Evolutionary conservation across 345 rosid species (phyloP).

Genomic region (Sisymbrium irio): DNA sequence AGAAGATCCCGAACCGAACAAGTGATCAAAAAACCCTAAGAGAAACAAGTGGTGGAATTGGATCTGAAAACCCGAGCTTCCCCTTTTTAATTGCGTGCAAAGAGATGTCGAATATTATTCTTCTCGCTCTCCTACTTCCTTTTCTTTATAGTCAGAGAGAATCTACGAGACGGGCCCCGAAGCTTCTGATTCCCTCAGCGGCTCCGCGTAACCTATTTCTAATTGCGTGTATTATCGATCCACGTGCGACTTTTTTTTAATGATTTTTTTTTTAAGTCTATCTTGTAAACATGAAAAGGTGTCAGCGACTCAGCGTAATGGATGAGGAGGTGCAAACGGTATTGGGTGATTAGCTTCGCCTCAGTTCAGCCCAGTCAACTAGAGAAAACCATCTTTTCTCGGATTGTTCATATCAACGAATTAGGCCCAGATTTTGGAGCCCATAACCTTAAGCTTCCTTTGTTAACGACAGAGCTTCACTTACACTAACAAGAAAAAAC

Average conservation of each 20-base stretch:
- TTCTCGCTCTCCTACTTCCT: not conserved
- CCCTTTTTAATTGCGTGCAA: not conserved
- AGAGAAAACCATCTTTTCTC: not conserved
- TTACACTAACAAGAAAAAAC: not conserved
- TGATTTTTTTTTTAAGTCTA: too few relatives aligned
- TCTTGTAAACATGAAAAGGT: too few relatives aligned
- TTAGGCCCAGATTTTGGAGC: not conserved
- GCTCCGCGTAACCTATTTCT: not conserved
- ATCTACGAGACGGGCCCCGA: constrained; percentile 1
- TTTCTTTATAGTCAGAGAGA: constrained; percentile 18
- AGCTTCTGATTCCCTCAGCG: constrained; percentile 1
- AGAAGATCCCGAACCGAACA: not conserved
- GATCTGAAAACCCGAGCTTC: constrained; percentile 1
- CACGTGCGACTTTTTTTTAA: not conserved
- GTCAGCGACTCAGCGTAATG: too few relatives aligned
- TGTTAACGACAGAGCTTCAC: not conserved
- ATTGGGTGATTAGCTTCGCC: too few relatives aligned
- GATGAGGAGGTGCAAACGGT: too few relatives aligned
- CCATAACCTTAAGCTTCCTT: not conserved
- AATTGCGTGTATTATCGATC: not conserved
- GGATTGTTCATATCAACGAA: not conserved
- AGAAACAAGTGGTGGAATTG: not conserved
- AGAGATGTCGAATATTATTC: not conserved
- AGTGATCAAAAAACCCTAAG: constrained; percentile 22
- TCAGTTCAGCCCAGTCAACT: not conserved